phyloP scores from a whole-genome alignment of 441 rosid species.

The Jatropha multifida region DNA sequence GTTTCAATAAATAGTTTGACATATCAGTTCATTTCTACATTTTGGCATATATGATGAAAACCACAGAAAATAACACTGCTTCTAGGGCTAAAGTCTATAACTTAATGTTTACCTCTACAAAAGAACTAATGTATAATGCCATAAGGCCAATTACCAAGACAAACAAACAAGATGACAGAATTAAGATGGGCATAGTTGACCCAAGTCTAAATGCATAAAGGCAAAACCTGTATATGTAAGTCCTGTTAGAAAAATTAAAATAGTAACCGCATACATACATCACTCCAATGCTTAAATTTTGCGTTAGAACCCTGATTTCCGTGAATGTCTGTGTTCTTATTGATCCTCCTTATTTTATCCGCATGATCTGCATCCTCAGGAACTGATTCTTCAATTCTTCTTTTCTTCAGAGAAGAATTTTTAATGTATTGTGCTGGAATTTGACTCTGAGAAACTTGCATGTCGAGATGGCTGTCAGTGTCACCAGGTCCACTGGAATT shows the following conservation, averaged over 20 bases:
- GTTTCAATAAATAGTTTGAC: background rate
- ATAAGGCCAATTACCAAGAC: background rate
- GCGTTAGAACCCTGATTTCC: slow-evolving; percentile 30
- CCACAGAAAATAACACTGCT: background rate
- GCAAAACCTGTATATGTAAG: slow-evolving; percentile 19
- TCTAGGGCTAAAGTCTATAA: background rate
- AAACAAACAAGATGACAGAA: background rate
- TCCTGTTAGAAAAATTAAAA: slow-evolving; percentile 10
- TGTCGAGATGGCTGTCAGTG: slow-evolving; percentile 20
- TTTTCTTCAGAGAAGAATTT: slow-evolving; percentile 51
- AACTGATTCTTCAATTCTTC: slow-evolving; percentile 47
- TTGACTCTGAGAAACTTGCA: slow-evolving; percentile 17
- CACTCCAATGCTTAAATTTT: slow-evolving; percentile 47
- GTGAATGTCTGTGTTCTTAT: slow-evolving; percentile 37
- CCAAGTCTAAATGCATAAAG: background rate
- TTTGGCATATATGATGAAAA: background rate
- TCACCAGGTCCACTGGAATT: slow-evolving; percentile 22
- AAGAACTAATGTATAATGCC: background rate
- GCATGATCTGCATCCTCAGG: slow-evolving; percentile 34
- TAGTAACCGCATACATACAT: slow-evolving; percentile 44
- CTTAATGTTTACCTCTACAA: background rate
- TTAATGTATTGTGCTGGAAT: slow-evolving; percentile 32
- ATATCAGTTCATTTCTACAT: background rate
- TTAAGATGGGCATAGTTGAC: background rate
- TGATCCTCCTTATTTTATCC: slow-evolving; percentile 30